phyloP scores from a whole-genome alignment of 116 monocot species.

The Posidonia oceanica region DNA sequence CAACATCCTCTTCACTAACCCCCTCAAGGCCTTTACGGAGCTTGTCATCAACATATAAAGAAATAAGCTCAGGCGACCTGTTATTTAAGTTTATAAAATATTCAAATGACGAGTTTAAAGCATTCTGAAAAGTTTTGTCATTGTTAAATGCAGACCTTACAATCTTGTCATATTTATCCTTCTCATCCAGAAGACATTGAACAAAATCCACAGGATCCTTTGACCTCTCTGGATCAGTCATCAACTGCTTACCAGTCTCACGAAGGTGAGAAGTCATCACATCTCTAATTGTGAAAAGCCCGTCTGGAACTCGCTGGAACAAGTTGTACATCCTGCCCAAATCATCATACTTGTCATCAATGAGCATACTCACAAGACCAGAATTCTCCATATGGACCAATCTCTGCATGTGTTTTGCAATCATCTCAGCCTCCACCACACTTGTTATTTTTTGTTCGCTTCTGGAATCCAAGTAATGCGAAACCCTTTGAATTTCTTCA shows the following conservation, averaged over 20 bases:
- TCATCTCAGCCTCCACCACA: slow-evolving; percentile 86
- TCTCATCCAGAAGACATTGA: slow-evolving; percentile 64
- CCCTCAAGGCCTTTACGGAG: slow-evolving; percentile 73
- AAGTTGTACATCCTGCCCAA: slow-evolving; percentile 72
- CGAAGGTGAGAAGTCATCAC: slow-evolving; percentile 84
- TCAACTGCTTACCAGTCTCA: slow-evolving; percentile 76
- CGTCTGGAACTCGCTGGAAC: slow-evolving; percentile 67
- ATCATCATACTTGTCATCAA: slow-evolving; percentile 84
- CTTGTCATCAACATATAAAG: slow-evolving; percentile 85
- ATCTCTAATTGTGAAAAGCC: slow-evolving; percentile 63
- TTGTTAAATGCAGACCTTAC: slow-evolving; percentile 59
- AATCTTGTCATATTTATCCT: slow-evolving; percentile 82
- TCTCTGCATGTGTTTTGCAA: slow-evolving; percentile 89
- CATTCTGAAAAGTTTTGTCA: slow-evolving; percentile 94
- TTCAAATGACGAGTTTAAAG: slow-evolving; percentile 84
- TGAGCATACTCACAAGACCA: slow-evolving; percentile 82
- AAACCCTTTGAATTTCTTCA: slow-evolving; percentile 86
- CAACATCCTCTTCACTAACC: slow-evolving; percentile 76
- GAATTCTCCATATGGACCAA: slow-evolving; percentile 91
- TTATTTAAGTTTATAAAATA: slow-evolving; percentile 84
- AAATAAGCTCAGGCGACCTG: slow-evolving; percentile 82
- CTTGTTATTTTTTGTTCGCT: slow-evolving; percentile 62
- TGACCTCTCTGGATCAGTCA: slow-evolving; percentile 68
- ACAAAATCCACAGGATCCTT: slow-evolving; percentile 94
- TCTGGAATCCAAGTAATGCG: slow-evolving; percentile 58